Evolutionary conservation across 352 stramenopile genomes (phyloP).

Genomic region (Blastocystis hominis): DNA sequence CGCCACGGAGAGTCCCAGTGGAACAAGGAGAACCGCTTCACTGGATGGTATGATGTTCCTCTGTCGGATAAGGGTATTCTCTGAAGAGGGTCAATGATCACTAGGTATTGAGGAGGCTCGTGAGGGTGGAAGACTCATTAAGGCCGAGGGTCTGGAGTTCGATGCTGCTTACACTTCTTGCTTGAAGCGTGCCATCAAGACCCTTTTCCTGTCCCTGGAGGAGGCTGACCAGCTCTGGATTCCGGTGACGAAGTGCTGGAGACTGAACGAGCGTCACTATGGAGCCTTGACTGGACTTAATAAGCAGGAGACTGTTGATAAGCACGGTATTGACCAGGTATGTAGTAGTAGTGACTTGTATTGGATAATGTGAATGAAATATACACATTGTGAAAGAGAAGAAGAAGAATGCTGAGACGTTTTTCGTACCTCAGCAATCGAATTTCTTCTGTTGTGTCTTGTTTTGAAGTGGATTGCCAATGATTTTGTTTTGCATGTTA

Average conservation of each 20-base stretch:
- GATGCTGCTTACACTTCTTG: constrained; percentile 87
- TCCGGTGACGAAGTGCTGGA: constrained; percentile 77
- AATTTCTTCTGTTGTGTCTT: too few species aligned
- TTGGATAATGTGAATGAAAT: too few species aligned
- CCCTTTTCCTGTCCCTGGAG: constrained; percentile 82
- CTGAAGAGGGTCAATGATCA: constrained; percentile 38
- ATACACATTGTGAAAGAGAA: too few species aligned
- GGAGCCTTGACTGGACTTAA: constrained; percentile 90
- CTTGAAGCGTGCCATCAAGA: constrained; percentile 92
- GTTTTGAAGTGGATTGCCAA: not conserved
- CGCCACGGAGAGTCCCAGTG: constrained; percentile 66
- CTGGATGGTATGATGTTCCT: constrained; percentile 91
- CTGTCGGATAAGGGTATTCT: constrained; percentile 51
- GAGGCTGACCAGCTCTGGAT: constrained; percentile 93
- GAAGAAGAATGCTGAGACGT: too few species aligned
- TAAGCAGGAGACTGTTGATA: constrained; percentile 96
- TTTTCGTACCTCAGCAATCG: too few species aligned
- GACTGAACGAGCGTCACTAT: constrained; percentile 97
- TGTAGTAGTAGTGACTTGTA: too few species aligned
- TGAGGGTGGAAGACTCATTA: constrained; percentile 83
- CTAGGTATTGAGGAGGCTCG: constrained; percentile 79
- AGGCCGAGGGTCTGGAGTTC: constrained; percentile 80
- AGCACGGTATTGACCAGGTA: constrained; percentile 92
- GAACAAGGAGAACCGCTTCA: constrained; percentile 97
- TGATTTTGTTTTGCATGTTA: constrained; percentile 56